These are phyloP conservation scores for Kandelia obovata DNA, from an alignment of 345 rosid species.

Conservation along the genomic window DNA sequence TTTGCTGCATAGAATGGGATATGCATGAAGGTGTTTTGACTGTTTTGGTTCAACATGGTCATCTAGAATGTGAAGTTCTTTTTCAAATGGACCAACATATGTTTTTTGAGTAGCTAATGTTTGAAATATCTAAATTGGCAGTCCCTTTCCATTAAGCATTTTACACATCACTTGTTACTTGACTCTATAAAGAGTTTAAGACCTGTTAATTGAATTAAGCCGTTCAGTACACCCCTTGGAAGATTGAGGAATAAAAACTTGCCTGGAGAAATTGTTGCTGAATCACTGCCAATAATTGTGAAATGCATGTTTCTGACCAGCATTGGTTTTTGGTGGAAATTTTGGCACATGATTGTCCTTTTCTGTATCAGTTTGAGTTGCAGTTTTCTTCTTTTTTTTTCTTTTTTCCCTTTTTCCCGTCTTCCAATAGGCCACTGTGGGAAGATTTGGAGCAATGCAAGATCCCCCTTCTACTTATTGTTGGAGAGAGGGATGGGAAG, in stretches of 20 bases:
- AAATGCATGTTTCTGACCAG: background rate
- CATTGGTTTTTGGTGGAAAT: background rate
- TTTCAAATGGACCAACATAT: background rate
- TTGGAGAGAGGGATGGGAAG: constrained; percentile 67
- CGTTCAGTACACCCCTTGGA: background rate
- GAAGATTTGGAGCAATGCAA: constrained; percentile 60
- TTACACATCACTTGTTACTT: background rate
- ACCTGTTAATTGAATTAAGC: too few relatives aligned
- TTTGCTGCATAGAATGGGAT: too few relatives aligned
- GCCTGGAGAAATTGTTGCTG: too few relatives aligned
- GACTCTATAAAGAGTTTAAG: background rate
- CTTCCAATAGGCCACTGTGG: constrained; percentile 68
- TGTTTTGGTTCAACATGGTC: too few relatives aligned
- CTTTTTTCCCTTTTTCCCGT: background rate
- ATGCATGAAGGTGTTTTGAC: too few relatives aligned
- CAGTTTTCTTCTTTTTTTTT: background rate
- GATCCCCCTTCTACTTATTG: constrained; percentile 52
- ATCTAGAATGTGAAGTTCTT: background rate
- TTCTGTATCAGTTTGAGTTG: background rate
- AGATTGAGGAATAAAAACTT: background rate
- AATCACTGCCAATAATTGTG: background rate
- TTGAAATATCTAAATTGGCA: background rate
- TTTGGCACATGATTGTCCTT: background rate
- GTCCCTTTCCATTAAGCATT: background rate
- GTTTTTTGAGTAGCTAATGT: background rate